Conservation (phyloP, 305 asterid genomes). For the Rubia peregrina region DNA sequence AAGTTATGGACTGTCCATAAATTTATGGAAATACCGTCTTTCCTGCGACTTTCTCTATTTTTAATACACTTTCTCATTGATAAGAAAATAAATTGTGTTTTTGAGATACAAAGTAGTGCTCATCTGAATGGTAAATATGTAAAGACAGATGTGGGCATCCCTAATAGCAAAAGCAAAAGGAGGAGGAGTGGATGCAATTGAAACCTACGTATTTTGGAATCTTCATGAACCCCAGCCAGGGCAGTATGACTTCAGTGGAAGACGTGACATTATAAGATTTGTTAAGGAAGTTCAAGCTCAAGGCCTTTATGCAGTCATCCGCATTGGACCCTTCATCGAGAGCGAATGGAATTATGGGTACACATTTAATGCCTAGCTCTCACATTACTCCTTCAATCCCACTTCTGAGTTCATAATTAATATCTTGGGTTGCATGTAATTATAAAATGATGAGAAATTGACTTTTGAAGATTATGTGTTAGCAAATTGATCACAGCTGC, state of each 20-base stretch:
- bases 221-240: slow-evolving; percentile 70
- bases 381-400: too few species aligned
- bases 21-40: too few species aligned
- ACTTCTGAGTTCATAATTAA: too few species aligned
- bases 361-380: not conserved
- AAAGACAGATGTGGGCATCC: slow-evolving; percentile 73
- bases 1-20: too few species aligned
- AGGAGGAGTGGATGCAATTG: slow-evolving; percentile 71
- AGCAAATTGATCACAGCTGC: too few species aligned
- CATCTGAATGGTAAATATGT: not conserved
- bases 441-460: too few species aligned
- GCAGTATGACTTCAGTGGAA: slow-evolving; percentile 74
- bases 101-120: too few species aligned
- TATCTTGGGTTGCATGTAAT: too few species aligned
- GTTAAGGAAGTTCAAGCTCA: slow-evolving; percentile 61
- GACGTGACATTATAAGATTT: slow-evolving; percentile 53
- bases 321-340: slow-evolving; percentile 82
- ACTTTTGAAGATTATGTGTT: too few species aligned
- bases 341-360: slow-evolving; percentile 92
- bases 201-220: slow-evolving; percentile 86
- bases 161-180: slow-evolving; percentile 60
- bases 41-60: too few species aligned
- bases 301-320: slow-evolving; percentile 71
- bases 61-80: too few species aligned
- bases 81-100: too few species aligned